Base-by-base conservation (phyloP, 1,284 basidiomycete genomes). In the Cryptococcus sp. region DNA sequence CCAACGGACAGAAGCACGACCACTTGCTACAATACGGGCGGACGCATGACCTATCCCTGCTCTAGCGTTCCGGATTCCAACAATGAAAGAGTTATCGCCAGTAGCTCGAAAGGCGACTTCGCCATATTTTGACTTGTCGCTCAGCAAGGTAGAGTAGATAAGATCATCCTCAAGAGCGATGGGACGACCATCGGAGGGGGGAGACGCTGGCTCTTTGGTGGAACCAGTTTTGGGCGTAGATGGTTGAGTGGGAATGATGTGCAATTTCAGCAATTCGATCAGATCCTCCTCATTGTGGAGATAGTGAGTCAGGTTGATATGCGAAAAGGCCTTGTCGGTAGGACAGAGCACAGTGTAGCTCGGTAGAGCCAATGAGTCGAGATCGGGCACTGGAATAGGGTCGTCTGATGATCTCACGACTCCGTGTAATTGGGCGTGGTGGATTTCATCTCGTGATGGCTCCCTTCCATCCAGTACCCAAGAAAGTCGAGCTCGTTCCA, bases 21-120 rank as follows among this genome's bases (percentile, higher is more conserved):
- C 94, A 81, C 87, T 91, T 2, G 80, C 78, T 13, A 87, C 68
- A 2, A 98, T 83, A 22, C 79, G 80, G 11, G 91, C 93, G 77
- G 84, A 87, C 46, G 80, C 78, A 13, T 82, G 84, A 34, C 85
- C 78, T 10, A 82, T 83, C 7, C 57, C 57, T 7, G 90, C 91
- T 11, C 90, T 79, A 2, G 91, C 91, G 45, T 86, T 86, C 74
- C 87, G 86, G 69, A 98, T 91, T 5, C 94, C 92, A n/a, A 96
- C 85, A 45, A 91, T 76, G 70, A 83, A 89, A 11, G 59, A 68
- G 50, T 69, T 64, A 34, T 73, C 75, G 11, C 75, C 76, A 34
- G 69, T 76, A 54, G 78, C 77, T 45, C 85, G 81, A 77, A 97
- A 88, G 21, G 88, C 82, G 42, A 97, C 74, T 62, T 90, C 85